phyloP scores from a whole-genome alignment of 2,329 filamentous ascomycete genomes.

The Curvularia hawaiiensis region DNA sequence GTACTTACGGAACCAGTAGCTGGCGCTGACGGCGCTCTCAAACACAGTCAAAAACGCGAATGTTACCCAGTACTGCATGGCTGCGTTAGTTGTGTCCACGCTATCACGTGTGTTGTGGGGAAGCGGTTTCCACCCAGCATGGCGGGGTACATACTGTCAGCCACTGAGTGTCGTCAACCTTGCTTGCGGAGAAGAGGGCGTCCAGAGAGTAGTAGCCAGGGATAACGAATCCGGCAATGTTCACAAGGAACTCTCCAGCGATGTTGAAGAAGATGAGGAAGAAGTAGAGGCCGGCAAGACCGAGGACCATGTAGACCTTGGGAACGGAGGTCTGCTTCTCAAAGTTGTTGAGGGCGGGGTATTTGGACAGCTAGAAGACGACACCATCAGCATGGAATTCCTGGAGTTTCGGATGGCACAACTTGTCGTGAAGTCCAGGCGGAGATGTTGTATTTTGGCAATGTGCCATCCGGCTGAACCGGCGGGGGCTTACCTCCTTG shows the following conservation, averaged over 20 bases:
- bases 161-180: conserved; percentile 83
- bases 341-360: conserved; percentile 80
- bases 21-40: conserved; percentile 81
- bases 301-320: conserved; percentile 84
- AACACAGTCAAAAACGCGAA: conserved; percentile 82
- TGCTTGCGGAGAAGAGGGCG: conserved; percentile 73
- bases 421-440: not conserved
- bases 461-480: conserved; percentile 9
- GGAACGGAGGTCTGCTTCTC: conserved; percentile 83
- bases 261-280: conserved; percentile 94
- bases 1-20: conserved; percentile 81
- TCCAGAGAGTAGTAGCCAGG: conserved; percentile 84
- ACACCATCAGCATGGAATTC: conserved; percentile 26
- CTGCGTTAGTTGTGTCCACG: conserved; percentile 21
- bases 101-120: not conserved
- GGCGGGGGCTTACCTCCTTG: conserved; percentile 69
- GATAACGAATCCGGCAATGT: conserved; percentile 81
- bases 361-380: conserved; percentile 75
- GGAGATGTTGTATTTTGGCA: conserved; percentile 14
- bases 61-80: conserved; percentile 78
- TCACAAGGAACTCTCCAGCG: conserved; percentile 84
- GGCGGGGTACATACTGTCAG: conserved; percentile 55
- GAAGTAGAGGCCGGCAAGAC: conserved; percentile 79
- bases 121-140: conserved; percentile 4
- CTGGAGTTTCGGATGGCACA: not conserved